Base-by-base conservation (phyloP, 345 rosid species). In the Ailanthus altissimus region DNA sequence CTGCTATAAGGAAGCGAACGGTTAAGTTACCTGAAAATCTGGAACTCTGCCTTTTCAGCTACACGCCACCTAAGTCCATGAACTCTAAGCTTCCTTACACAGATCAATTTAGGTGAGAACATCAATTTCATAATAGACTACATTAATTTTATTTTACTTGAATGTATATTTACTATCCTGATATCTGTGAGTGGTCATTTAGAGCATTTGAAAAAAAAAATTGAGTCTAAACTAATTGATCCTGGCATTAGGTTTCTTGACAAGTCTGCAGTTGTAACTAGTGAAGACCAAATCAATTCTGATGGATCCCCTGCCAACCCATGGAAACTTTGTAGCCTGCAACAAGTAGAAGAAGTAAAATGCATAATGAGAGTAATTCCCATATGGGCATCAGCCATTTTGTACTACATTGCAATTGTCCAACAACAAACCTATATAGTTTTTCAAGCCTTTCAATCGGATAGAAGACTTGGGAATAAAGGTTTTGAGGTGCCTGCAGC, bases 301-400 rank as follows among this genome's bases (percentile, higher is more conserved):
- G 89, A 91, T 13, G 93, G 92, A 0, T 85, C 91, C 1, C 75
- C 92, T 2, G 50, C 51, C 0, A 62, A 88, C 47, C 90, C 92
- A n/a, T 91, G 92, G 93, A 87, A 64, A 26, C 89, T 91, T 0
- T 91, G 93, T 45, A 87, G 93, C 83, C 45, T 87, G 75, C 93
- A 91, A 49, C 93, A 91, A 83, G 89, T 88, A 23, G 93, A 91
- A 69, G 92, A 91, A 85, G 86, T 79, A 77, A 91, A 91, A 80
- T 91, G 92, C 40, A 62, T 86, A 73, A 11, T 86, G 57, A 79
- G 90, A 23, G 85, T 89, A 62, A 78, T 91, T 43, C 93, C 93
- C 21, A 83, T 91, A 71, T 89, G 93, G 96, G 75, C 83, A 47
- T 73, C 92, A 0, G 84, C 88, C n/a, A 80, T 86, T 21, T 46